Conservation (phyloP, 75 land plant genomes). For the Isoetes taiwanensis region DNA sequence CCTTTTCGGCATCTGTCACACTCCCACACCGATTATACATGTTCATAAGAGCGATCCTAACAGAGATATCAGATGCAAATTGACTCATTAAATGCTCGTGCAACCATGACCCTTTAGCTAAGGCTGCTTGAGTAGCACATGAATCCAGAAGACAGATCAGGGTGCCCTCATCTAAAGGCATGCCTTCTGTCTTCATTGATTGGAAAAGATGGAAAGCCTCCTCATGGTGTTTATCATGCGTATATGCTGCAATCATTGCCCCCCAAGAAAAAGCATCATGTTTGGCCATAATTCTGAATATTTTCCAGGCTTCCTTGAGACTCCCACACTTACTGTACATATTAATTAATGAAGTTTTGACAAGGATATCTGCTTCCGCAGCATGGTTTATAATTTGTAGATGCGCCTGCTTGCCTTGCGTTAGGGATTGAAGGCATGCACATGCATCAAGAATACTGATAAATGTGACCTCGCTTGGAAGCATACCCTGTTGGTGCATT, state of each 20-base stretch:
- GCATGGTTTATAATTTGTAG: background rate
- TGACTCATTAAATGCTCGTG: too few species aligned
- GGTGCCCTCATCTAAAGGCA: background rate
- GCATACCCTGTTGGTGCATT: background rate
- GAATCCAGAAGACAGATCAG: background rate
- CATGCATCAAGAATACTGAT: background rate
- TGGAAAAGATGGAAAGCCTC: background rate
- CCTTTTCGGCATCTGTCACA: conserved; percentile 9
- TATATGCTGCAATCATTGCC: background rate
- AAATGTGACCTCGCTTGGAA: background rate
- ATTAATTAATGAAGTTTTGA: background rate
- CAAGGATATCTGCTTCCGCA: background rate
- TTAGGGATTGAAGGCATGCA: background rate
- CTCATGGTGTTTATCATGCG: background rate
- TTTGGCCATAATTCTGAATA: background rate
- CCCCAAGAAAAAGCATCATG: background rate
- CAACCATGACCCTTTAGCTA: background rate
- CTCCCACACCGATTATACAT: conserved; percentile 9
- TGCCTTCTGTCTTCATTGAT: background rate
- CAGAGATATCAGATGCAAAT: conserved; percentile 10
- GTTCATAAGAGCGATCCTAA: conserved; percentile 15
- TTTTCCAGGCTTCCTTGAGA: background rate
- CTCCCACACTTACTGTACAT: background rate
- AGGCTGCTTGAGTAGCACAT: background rate
- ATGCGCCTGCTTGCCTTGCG: background rate